phyloP scores from a whole-genome alignment of 2,329 filamentous ascomycete species.

The Sphaceloma murrayae region DNA sequence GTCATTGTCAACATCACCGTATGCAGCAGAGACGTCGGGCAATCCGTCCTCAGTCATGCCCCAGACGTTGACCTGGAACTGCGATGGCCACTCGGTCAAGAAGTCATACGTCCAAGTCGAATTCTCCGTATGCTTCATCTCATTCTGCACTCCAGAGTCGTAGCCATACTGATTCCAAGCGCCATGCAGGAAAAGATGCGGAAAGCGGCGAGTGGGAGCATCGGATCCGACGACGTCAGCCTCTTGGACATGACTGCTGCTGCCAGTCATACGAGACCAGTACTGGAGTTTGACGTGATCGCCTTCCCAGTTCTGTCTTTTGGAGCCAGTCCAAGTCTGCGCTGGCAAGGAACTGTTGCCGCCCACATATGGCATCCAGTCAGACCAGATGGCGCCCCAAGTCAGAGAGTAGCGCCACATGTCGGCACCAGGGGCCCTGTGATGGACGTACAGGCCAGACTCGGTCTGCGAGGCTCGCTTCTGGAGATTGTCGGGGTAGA shows the following conservation, averaged over 20 bases:
- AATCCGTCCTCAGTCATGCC: conserved; percentile 54
- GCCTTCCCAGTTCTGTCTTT: conserved; percentile 48
- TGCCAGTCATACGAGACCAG: conserved; percentile 50
- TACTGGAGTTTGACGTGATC: conserved; percentile 56
- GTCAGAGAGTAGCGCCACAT: conserved; percentile 54
- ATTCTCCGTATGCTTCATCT: conserved; percentile 42
- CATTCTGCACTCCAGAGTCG: conserved; percentile 49
- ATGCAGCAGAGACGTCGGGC: conserved; percentile 50
- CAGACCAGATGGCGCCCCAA: conserved; percentile 50
- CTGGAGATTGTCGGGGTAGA: conserved; percentile 32
- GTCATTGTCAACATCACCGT: conserved; percentile 54
- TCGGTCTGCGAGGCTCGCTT: conserved; percentile 25
- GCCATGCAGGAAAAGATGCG: conserved; percentile 54
- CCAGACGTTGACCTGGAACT: conserved; percentile 56
- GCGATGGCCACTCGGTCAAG: conserved; percentile 54
- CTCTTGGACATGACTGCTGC: conserved; percentile 52
- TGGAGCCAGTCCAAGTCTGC: conserved; percentile 49
- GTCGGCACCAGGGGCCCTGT: conserved; percentile 52
- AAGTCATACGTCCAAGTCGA: conserved; percentile 49
- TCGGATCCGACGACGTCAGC: conserved; percentile 42
- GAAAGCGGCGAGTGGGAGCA: conserved; percentile 42
- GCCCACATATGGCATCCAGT: conserved; percentile 49
- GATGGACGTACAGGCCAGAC: conserved; percentile 43
- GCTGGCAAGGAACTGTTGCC: conserved; percentile 40
- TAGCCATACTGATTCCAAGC: conserved; percentile 56